Evolutionary conservation across 495 filamentous ascomycete genomes (phyloP).

Genomic region (Saxophila tyrrhenica): DNA sequence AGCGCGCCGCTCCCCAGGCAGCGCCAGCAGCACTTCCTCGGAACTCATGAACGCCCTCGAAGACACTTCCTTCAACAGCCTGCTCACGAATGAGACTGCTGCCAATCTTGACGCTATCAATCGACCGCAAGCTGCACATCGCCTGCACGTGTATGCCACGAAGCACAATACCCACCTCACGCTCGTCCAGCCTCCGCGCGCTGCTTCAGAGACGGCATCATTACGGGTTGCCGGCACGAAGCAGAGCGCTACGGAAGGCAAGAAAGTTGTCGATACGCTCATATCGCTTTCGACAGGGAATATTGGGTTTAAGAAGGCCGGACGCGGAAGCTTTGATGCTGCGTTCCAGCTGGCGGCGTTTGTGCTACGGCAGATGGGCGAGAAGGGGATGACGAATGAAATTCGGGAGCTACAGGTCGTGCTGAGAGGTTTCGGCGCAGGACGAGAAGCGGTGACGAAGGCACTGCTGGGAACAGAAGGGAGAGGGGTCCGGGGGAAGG

Average conservation of each 20-base stretch:
- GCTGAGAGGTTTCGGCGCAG: conserved; percentile 69
- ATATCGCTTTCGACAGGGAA: conserved; percentile 70
- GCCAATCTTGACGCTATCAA: conserved; percentile 5
- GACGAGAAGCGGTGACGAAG: conserved; percentile 81
- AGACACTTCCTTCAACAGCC: neutral
- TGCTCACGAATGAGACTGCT: neutral
- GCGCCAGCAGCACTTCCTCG: neutral
- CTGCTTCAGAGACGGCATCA: conserved; percentile 4
- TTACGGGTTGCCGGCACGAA: neutral
- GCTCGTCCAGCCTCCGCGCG: conserved; percentile 64
- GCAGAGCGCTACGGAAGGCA: conserved; percentile 7
- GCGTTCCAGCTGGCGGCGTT: conserved; percentile 79
- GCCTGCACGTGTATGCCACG: conserved; percentile 73
- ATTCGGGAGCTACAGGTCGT: conserved; percentile 64
- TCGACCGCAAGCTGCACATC: conserved; percentile 43
- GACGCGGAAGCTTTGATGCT: conserved; percentile 75
- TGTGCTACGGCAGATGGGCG: conserved; percentile 65
- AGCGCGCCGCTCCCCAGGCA: neutral
- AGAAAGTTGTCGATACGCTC: conserved; percentile 41
- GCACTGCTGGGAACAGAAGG: conserved; percentile 80
- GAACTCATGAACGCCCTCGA: neutral
- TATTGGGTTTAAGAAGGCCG: conserved; percentile 71
- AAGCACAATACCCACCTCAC: conserved; percentile 94
- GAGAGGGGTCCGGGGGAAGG: conserved; percentile 52
- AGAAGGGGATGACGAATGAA: conserved; percentile 49